These are phyloP conservation scores for Rosa hybrid DNA, from an alignment of 331 rosid species.

Conservation along the genomic window DNA sequence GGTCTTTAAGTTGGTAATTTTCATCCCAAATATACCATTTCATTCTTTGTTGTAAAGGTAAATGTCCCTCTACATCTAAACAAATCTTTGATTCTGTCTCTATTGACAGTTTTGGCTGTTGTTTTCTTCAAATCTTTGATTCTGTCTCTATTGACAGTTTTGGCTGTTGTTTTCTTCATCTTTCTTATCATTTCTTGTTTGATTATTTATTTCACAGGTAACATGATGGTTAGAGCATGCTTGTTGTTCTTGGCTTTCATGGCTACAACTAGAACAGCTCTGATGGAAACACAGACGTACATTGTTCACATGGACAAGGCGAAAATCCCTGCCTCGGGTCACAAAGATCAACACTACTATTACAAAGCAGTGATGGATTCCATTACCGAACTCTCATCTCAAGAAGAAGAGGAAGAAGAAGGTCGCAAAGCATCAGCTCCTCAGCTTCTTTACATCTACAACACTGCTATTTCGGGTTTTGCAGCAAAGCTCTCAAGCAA, in stretches of 20 bases:
- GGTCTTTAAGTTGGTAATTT: neutral
- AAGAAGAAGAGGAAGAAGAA: constrained; percentile 28
- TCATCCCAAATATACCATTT: neutral
- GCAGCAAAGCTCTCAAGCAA: constrained; percentile 50
- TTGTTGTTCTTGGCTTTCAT: constrained; percentile 37
- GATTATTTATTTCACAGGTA: constrained; percentile 29
- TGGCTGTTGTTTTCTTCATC: neutral
- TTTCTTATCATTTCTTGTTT: neutral
- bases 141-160: neutral
- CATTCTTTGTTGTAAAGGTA: constrained; percentile 1
- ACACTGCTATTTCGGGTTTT: constrained; percentile 65
- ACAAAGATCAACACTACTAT: constrained; percentile 43
- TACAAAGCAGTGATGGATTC: constrained; percentile 45
- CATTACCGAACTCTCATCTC: constrained; percentile 39
- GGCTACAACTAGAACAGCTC: constrained; percentile 45
- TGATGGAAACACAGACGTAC: constrained; percentile 43
- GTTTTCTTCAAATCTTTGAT: neutral
- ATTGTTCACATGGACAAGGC: constrained; percentile 68
- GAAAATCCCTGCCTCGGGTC: constrained; percentile 38
- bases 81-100: constrained; percentile 3
- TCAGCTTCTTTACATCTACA: constrained; percentile 53
- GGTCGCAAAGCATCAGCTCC: constrained; percentile 25
- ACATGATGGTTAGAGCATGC: constrained; percentile 40
- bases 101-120: neutral
- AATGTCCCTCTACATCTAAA: neutral